Evolutionary conservation across 2,329 filamentous ascomycete genomes (phyloP), one percentile per base, ranked within the genome.

Genomic region (Fusarium nurragi): DNA sequence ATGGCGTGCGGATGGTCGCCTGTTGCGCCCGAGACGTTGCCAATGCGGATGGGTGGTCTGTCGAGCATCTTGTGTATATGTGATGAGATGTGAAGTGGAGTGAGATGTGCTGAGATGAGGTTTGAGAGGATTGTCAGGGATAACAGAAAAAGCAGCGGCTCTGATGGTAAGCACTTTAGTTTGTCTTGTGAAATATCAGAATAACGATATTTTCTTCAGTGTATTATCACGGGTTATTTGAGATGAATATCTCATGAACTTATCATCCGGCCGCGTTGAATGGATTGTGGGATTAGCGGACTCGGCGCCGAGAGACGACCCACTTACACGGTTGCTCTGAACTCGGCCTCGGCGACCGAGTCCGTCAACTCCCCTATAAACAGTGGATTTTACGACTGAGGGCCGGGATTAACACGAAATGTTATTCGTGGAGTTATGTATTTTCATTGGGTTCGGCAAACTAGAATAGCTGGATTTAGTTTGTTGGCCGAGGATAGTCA

Each of bases 1-100:
- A 76, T 76, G 22, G 74, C 75, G 36, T 75, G 71, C 0, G 75
- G 74, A 34, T 74, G 71, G 53, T 76, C 75, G 22, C 75, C 74
- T 18, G 74, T 76, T 10, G 75, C 74, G 43, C 75, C 74, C 5
- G 74, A 76, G 54, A 75, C 75, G 23, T 77, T 77, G 37, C 71
- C 74, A 30, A 76, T 75, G 14, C 74, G 72, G 13, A 75, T 66
- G 22, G 73, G 60, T 3, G 70, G 67, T 44, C 71, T 74, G 37
- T 72, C 71, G 8, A 73, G 45, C 73, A 75, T 75, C 14, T 30
- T 30, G 22, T 34, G 46, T 28, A 19, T 48, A 23, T 16, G 21
- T 34, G 47, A 7, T 16, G 48, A 48, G 12, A 36, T 16, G 1
- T 25, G 26, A 32, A 12, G n/a, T 28, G n/a, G n/a, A 18, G 9